Base-by-base conservation (phyloP, 208 protist genomes). In the Leishmania aethiopica region DNA sequence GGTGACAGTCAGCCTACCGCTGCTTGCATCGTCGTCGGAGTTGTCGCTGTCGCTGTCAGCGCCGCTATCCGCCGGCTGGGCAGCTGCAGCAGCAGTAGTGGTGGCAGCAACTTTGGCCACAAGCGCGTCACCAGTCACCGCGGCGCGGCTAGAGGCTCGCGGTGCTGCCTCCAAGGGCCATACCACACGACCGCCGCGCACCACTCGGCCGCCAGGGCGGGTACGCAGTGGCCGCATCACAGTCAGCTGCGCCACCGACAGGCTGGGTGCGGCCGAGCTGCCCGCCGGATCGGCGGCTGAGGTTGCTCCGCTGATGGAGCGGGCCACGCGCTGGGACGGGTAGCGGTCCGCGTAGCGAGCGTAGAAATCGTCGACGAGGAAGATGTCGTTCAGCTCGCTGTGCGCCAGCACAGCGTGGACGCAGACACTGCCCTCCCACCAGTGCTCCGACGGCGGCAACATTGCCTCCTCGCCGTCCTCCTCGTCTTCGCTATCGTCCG, bases 331-430 rank as follows among this genome's bases (percentile, higher is more conserved):
- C 60, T 84, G 84, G 45, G 84, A 91, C 11, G 92, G 93, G 84
- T 95, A 97, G 49, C 86, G 81, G 7, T 84, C 84, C 13, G 88
- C 82, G 88, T 98, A 45, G n/a, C 85, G 49, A 13, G 89, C 81
- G 90, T 98, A 98, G 81, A 97, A 98, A 75, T 97, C 95, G 75
- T 97, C 93, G 59, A 98, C 91, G 59, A 97, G 82, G 86, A 98
- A 98, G 17, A 88, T 69, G 77, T 98, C 94, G 87, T 98, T 98
- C 80, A 94, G 92, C 67, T 86, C 66, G 62, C 84, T 97, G 51
- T 92, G 83, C 22, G 94, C 93, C 22, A 96, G 74, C 70, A 91
- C 86, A 35, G 93, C 88, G 35, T 90, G 85, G 75, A 98, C 93
- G 77, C 95, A 91, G 37, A 97, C 84, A 60, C 92, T 93, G 81